Conservation (phyloP, 2,329 filamentous ascomycete species). For the Fusarium miscanthi region DNA sequence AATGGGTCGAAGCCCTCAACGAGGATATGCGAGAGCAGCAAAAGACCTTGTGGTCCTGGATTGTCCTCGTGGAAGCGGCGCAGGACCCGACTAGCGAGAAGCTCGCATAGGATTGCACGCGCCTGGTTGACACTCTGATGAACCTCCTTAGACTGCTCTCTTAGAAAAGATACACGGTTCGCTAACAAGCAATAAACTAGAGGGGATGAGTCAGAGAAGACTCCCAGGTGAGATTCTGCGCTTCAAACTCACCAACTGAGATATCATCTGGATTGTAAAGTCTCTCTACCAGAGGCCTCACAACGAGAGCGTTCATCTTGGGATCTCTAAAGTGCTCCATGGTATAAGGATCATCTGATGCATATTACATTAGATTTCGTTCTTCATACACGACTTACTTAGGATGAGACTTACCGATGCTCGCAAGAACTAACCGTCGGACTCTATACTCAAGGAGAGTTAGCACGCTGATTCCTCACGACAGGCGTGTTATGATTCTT, state of each 20-base stretch:
- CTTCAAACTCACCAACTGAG: slow-evolving; percentile 63
- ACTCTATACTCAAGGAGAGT: slow-evolving; percentile 44
- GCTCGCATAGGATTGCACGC: slow-evolving; percentile 74
- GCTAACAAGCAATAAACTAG: slow-evolving; percentile 77
- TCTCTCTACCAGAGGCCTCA: slow-evolving; percentile 75
- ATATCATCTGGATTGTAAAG: slow-evolving; percentile 74
- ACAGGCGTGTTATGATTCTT: neutral
- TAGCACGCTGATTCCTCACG: slow-evolving; percentile 31
- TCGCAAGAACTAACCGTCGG: slow-evolving; percentile 45
- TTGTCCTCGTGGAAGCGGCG: slow-evolving; percentile 76
- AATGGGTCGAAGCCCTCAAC: slow-evolving; percentile 79
- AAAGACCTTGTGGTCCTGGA: slow-evolving; percentile 69
- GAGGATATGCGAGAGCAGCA: slow-evolving; percentile 74
- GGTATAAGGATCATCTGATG: slow-evolving; percentile 55
- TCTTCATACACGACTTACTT: neutral
- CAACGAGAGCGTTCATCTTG: slow-evolving; percentile 73
- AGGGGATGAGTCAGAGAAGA: neutral
- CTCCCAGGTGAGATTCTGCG: neutral
- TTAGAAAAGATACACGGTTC: slow-evolving; percentile 76
- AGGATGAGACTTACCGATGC: slow-evolving; percentile 37
- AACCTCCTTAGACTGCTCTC: slow-evolving; percentile 72
- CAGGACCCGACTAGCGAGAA: slow-evolving; percentile 74
- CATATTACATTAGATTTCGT: slow-evolving; percentile 23
- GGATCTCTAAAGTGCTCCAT: slow-evolving; percentile 74
- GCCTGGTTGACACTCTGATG: slow-evolving; percentile 77